Conservation (phyloP, 2,329 filamentous ascomycete genomes). For the Diaporthe longicolla region DNA sequence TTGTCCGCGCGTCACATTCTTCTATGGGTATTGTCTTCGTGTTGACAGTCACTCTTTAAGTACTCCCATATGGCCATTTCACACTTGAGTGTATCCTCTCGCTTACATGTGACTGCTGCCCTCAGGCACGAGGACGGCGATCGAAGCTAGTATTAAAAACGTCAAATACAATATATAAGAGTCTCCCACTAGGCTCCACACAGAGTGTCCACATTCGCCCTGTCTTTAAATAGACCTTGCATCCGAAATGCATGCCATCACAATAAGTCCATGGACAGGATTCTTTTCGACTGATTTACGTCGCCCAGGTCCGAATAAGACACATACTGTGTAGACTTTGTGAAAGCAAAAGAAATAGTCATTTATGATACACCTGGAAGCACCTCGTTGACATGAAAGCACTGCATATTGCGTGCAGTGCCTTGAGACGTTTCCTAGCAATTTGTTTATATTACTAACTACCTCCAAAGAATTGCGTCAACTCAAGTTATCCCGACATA, state of each 20-base stretch:
- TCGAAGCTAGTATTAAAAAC: background rate
- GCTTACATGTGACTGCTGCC: background rate
- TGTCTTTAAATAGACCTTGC: too few species aligned
- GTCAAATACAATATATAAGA: background rate
- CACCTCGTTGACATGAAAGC: too few species aligned
- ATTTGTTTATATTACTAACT: background rate
- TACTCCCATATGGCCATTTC: background rate
- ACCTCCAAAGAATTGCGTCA: background rate
- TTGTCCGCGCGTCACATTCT: background rate
- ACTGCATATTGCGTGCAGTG: too few species aligned
- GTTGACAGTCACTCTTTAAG: background rate
- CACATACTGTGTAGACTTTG: too few species aligned
- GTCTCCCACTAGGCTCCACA: background rate
- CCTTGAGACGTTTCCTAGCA: background rate
- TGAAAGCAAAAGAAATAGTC: too few species aligned
- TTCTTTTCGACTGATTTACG: background rate
- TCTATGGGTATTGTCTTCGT: background rate
- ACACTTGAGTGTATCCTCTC: conserved; percentile 1
- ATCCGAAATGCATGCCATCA: background rate
- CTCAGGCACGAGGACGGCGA: background rate
- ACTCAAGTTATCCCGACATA: background rate
- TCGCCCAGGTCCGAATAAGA: background rate
- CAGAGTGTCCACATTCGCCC: too few species aligned
- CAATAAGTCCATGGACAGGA: background rate
- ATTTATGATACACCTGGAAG: too few species aligned